Conservation (phyloP, 306 rosid genomes). For the Pyrus bretschneideri region DNA sequence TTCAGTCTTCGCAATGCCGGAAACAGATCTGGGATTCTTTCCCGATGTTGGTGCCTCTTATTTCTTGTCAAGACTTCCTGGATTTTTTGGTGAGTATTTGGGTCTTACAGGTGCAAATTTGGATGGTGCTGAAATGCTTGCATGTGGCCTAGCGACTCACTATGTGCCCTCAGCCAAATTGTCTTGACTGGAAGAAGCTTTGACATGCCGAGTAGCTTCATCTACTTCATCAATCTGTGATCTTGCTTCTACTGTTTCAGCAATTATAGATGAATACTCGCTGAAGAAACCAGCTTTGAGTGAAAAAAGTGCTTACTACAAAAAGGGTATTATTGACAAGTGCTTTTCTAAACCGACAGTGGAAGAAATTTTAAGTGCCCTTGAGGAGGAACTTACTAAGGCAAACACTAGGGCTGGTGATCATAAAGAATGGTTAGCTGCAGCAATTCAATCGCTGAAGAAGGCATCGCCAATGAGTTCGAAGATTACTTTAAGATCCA, state of each 20-base stretch:
- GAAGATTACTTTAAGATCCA: slow-evolving; percentile 70
- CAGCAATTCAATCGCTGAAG: slow-evolving; percentile 51
- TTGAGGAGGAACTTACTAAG: slow-evolving; percentile 39
- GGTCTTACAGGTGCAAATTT: slow-evolving; percentile 66
- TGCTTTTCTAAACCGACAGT: slow-evolving; percentile 65
- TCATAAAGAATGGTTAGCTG: slow-evolving; percentile 35
- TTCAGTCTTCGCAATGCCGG: slow-evolving; percentile 76
- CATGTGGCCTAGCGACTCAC: slow-evolving; percentile 81
- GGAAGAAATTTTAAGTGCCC: slow-evolving; percentile 68
- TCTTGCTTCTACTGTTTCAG: slow-evolving; percentile 33
- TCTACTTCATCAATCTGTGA: slow-evolving; percentile 16
- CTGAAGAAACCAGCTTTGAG: slow-evolving; percentile 39
- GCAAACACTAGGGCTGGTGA: slow-evolving; percentile 21
- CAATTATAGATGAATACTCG: slow-evolving; percentile 45
- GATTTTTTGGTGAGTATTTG: slow-evolving; percentile 67
- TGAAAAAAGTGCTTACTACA: slow-evolving; percentile 45
- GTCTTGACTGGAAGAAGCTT: slow-evolving; percentile 54
- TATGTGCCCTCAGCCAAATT: slow-evolving; percentile 45
- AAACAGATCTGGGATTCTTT: slow-evolving; percentile 61
- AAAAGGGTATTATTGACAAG: slow-evolving; percentile 54
- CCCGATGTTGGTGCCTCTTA: slow-evolving; percentile 72
- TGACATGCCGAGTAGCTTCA: slow-evolving; percentile 36
- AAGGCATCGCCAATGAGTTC: slow-evolving; percentile 74
- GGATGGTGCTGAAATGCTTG: slow-evolving; percentile 81
- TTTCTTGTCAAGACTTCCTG: slow-evolving; percentile 64